These are phyloP conservation scores for Aspergillus sp. DNA, from an alignment of 2,329 filamentous ascomycete species.

Conservation along the genomic window DNA sequence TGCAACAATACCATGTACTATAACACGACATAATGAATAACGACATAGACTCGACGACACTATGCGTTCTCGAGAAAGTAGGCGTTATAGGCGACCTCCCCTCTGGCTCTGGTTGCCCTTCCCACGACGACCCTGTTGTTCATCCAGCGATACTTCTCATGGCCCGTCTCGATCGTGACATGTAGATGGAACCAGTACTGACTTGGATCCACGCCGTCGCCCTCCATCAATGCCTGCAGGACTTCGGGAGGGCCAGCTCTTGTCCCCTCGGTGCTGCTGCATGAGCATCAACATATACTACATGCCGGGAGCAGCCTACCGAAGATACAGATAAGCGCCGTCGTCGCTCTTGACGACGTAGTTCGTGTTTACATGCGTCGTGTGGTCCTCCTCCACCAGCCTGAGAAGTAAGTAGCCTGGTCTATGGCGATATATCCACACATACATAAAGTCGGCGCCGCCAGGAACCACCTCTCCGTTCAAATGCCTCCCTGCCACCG, in stretches of 20 bases:
- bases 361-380: conserved; percentile 18
- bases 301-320: conserved; percentile 5
- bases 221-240: conserved; percentile 16
- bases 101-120: conserved; percentile 14
- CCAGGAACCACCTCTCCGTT: conserved; percentile 17
- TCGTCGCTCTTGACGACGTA: conserved; percentile 20
- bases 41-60: background rate
- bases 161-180: conserved; percentile 16
- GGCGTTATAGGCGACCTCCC: conserved; percentile 19
- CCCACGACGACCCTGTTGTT: conserved; percentile 19
- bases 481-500: conserved; percentile 13
- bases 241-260: conserved; percentile 18
- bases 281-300: background rate
- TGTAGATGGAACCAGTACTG: conserved; percentile 21
- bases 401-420: no score
- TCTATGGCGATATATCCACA: background rate
- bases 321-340: conserved; percentile 16
- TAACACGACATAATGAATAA: background rate
- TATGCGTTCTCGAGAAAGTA: conserved; percentile 16
- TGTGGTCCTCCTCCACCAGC: conserved; percentile 19
- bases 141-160: conserved; percentile 19
- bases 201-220: conserved; percentile 14
- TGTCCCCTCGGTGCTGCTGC: conserved; percentile 17
- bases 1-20: conserved; percentile 13
- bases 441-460: conserved; percentile 19